These are phyloP conservation scores for Apiospora pterosperma DNA, from an alignment of 2,329 filamentous ascomycete genomes.

Conservation along the genomic window DNA sequence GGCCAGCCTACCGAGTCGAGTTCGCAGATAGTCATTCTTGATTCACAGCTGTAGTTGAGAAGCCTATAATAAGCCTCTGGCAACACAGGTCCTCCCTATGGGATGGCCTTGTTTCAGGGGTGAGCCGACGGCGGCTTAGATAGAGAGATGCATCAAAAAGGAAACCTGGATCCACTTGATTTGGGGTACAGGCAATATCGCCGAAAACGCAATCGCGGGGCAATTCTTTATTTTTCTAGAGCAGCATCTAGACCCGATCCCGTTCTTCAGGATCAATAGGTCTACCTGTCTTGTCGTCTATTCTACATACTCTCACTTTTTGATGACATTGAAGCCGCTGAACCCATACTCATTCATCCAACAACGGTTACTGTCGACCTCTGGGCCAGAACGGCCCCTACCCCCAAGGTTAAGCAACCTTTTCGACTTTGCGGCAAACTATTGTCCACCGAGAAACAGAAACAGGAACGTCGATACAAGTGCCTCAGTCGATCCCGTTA, in stretches of 20 bases:
- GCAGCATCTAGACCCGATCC: not conserved
- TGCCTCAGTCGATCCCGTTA: not conserved
- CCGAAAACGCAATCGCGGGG: constrained; percentile 1
- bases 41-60: not conserved
- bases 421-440: not conserved
- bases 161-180: not conserved
- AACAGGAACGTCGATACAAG: not conserved
- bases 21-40: not conserved
- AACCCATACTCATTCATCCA: not conserved
- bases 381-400: not conserved
- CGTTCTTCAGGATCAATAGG: not conserved
- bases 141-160: not conserved
- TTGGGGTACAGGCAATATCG: not conserved
- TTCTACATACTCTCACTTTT: not conserved
- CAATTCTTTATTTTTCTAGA: not conserved
- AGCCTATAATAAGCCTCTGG: not conserved
- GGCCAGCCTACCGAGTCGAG: not conserved
- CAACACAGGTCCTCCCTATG: not conserved
- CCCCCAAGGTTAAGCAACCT: not conserved
- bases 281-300: not conserved
- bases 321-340: not conserved
- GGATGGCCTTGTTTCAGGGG: not conserved
- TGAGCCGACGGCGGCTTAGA: not conserved
- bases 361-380: not conserved
- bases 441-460: not conserved